Percentiles rank a stretch among this genome's conserved stretches.
Conservation (phyloP, 257 asterid species). For the Osmanthus fragrans region DNA sequence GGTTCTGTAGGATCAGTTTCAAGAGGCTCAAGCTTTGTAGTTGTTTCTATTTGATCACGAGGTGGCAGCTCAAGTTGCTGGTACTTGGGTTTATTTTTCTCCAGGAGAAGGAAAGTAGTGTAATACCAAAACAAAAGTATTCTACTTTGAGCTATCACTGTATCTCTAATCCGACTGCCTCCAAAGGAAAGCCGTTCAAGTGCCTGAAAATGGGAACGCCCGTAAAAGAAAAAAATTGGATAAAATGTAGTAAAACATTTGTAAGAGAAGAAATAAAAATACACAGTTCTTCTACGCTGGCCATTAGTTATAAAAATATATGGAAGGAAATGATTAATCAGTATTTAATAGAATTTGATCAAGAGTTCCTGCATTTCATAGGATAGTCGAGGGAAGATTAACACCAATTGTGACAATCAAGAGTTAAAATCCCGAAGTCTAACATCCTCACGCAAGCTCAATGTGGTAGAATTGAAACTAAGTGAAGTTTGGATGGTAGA, state of each 20-base stretch:
- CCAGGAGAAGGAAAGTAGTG: slow-evolving; percentile 84
- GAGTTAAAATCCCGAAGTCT: background rate
- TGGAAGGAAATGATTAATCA: background rate
- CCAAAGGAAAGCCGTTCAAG: slow-evolving; percentile 84
- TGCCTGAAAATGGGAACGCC: slow-evolving; percentile 45
- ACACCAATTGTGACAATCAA: background rate
- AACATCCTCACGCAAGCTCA: background rate
- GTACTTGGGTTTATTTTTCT: slow-evolving; percentile 88
- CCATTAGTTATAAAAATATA: background rate
- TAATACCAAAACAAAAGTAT: slow-evolving; percentile 85
- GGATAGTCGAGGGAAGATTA: background rate
- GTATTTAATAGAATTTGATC: background rate
- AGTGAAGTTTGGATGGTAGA: background rate
- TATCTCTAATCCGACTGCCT: slow-evolving; percentile 68
- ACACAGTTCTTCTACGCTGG: background rate
- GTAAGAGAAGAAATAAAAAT: background rate
- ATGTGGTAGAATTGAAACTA: background rate
- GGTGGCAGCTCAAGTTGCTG: slow-evolving; percentile 73
- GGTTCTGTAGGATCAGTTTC: slow-evolving; percentile 50
- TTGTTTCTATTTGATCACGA: slow-evolving; percentile 35
- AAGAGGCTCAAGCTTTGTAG: slow-evolving; percentile 44
- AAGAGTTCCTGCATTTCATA: background rate
- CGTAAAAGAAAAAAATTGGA: background rate
- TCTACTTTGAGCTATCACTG: slow-evolving; percentile 77
- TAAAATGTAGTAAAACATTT: background rate